Evolutionary conservation across 352 stramenopile species (phyloP).

Genomic region (Phytophthora melonis): DNA sequence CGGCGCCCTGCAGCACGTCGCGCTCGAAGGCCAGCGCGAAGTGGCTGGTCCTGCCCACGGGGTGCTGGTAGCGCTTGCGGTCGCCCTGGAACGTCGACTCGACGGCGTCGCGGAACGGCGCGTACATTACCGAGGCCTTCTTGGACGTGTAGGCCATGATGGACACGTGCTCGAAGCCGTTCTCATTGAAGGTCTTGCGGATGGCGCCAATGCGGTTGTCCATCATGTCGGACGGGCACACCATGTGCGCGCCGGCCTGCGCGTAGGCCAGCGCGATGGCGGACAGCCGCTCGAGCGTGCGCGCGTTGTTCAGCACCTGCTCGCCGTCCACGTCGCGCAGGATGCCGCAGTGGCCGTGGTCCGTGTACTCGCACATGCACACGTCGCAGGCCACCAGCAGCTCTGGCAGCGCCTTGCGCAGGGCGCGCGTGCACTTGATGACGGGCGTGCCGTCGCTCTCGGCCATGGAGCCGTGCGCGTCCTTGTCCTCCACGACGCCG

Average conservation of each 20-base stretch:
- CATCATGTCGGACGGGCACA: constrained; percentile 98
- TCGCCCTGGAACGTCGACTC: constrained; percentile 96
- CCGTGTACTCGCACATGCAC: constrained; percentile 93
- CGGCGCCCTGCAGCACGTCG: constrained; percentile 92
- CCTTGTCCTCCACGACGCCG: constrained; percentile 88
- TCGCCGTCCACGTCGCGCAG: constrained; percentile 92
- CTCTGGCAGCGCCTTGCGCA: constrained; percentile 74
- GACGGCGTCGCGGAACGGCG: constrained; percentile 97
- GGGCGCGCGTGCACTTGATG: constrained; percentile 70
- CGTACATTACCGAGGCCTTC: constrained; percentile 96
- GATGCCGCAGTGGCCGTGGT: constrained; percentile 89
- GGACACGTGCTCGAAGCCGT: constrained; percentile 97
- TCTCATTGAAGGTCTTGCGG: constrained; percentile 94
- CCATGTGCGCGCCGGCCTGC: constrained; percentile 96
- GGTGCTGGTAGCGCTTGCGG: constrained; percentile 98
- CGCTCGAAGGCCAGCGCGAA: constrained; percentile 80
- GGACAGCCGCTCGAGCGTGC: constrained; percentile 96
- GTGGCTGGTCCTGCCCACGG: constrained; percentile 85
- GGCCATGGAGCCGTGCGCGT: constrained; percentile 76
- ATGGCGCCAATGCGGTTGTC: constrained; percentile 98
- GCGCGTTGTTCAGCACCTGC: constrained; percentile 97
- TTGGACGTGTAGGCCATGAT: constrained; percentile 99
- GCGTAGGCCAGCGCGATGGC: constrained; percentile 96
- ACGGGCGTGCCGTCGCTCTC: constrained; percentile 82
- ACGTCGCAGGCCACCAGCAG: constrained; percentile 89